A percentile compares a stretch with the other conserved stretches of the same genome.
These are phyloP conservation scores for Penicillium sp. DNA, from an alignment of 2,329 filamentous ascomycete genomes.

Conservation along the genomic window DNA sequence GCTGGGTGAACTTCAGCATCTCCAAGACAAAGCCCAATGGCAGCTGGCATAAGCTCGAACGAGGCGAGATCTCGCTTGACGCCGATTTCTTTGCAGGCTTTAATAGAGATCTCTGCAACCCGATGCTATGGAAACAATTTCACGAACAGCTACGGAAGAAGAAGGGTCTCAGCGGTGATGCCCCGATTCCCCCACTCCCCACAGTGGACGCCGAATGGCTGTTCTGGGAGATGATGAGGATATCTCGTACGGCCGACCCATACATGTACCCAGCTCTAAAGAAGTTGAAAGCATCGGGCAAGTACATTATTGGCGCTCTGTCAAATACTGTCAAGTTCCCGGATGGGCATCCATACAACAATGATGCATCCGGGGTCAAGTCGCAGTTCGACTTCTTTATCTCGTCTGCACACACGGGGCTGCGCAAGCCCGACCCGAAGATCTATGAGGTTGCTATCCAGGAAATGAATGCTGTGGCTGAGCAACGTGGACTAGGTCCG, in stretches of 20 bases:
- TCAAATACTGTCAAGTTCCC: constrained; percentile 91
- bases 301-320: constrained; percentile 72
- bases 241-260: constrained; percentile 66
- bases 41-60: constrained; percentile 83
- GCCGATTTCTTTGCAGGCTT: constrained; percentile 70
- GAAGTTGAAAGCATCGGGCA: constrained; percentile 58
- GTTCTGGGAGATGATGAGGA: constrained; percentile 87
- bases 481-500: constrained; percentile 50
- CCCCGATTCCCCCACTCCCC: constrained; percentile 58
- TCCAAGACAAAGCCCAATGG: constrained; percentile 71
- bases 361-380: constrained; percentile 56
- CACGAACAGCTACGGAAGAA: constrained; percentile 33
- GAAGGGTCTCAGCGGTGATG: constrained; percentile 15
- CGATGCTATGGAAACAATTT: constrained; percentile 63
- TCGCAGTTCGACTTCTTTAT: constrained; percentile 80
- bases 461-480: constrained; percentile 60
- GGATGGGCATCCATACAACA: constrained; percentile 61
- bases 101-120: constrained; percentile 64
- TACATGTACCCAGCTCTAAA: constrained; percentile 81
- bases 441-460: constrained; percentile 73
- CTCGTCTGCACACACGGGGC: constrained; percentile 75
- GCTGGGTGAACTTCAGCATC: constrained; percentile 90
- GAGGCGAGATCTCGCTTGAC: constrained; percentile 73
- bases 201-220: constrained; percentile 69
- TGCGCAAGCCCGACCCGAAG: constrained; percentile 77